These are phyloP conservation scores for Corallochytrium limacisporum DNA, from an alignment of 78 protist species.

Conservation along the genomic window DNA sequence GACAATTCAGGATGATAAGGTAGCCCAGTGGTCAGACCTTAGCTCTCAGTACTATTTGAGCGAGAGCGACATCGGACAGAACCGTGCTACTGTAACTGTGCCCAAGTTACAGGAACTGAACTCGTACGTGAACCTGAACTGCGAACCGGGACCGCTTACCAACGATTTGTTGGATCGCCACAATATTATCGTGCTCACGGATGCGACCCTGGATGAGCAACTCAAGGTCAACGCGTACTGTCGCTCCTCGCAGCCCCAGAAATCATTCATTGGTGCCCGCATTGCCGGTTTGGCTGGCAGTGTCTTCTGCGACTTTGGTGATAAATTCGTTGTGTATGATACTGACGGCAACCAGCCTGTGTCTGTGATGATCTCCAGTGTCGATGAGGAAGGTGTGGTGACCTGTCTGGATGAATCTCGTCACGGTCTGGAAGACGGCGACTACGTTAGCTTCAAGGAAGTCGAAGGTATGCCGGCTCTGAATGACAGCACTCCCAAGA, in stretches of 20 bases:
- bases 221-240: conserved; percentile 36
- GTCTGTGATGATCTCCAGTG: conserved; percentile 31
- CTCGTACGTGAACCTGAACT: conserved; percentile 48
- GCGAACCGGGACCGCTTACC: conserved; percentile 26
- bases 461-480: conserved; percentile 77
- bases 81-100: conserved; percentile 35
- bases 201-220: conserved; percentile 12
- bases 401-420: conserved; percentile 51
- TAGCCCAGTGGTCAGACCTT: conserved; percentile 41
- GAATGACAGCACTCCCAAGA: conserved; percentile 34
- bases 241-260: conserved; percentile 30
- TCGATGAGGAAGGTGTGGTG: conserved; percentile 55
- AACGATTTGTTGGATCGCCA: neutral
- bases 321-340: conserved; percentile 53
- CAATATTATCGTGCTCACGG: conserved; percentile 41
- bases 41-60: conserved; percentile 72
- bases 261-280: conserved; percentile 33
- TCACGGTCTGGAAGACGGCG: conserved; percentile 72
- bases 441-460: conserved; percentile 66
- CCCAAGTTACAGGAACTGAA: conserved; percentile 73
- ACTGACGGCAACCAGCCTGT: conserved; percentile 69
- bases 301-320: conserved; percentile 79
- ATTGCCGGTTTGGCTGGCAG: conserved; percentile 60
- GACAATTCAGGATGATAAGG: conserved; percentile 62
- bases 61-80: conserved; percentile 67